Evolutionary conservation across 1,284 basidiomycete genomes (phyloP).

Genomic region (Naganishia sp.): DNA sequence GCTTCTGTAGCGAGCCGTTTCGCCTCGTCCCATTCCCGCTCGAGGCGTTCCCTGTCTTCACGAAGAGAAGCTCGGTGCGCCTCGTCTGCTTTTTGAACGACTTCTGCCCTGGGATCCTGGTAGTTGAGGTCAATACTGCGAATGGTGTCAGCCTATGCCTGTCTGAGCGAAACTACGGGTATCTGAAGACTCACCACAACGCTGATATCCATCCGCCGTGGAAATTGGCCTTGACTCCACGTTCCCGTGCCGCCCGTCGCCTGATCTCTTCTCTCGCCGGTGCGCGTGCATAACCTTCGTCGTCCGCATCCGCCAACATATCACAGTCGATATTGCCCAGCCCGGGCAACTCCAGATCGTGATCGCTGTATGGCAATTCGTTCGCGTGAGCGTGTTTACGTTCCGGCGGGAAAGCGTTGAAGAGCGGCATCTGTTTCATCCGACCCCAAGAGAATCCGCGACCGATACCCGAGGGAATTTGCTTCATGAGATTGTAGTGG

Average conservation of each 20-base stretch:
- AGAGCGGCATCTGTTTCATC: slow-evolving; percentile 51
- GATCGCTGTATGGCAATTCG: slow-evolving; percentile 40
- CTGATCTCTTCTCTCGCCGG: slow-evolving; percentile 46
- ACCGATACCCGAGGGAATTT: slow-evolving; percentile 53
- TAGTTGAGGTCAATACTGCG: slow-evolving; percentile 49
- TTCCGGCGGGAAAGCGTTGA: slow-evolving; percentile 42
- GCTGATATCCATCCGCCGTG: slow-evolving; percentile 52
- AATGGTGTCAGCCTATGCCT: not conserved
- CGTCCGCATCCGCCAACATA: slow-evolving; percentile 56
- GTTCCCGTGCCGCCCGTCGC: slow-evolving; percentile 49
- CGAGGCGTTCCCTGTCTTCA: slow-evolving; percentile 23
- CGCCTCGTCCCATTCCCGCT: slow-evolving; percentile 27
- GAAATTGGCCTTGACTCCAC: slow-evolving; percentile 50
- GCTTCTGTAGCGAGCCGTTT: slow-evolving; percentile 12
- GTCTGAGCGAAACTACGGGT: not conserved
- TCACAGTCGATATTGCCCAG: slow-evolving; percentile 54
- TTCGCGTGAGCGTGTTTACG: slow-evolving; percentile 42
- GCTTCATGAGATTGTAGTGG: slow-evolving; percentile 57
- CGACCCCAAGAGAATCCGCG: slow-evolving; percentile 53
- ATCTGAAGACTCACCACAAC: slow-evolving; percentile 41
- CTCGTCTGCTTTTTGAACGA: slow-evolving; percentile 38
- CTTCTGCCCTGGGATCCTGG: slow-evolving; percentile 43
- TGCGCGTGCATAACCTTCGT: slow-evolving; percentile 48
- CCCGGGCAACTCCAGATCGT: slow-evolving; percentile 42
- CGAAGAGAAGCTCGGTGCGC: slow-evolving; percentile 22